Conservation (phyloP, 306 rosid genomes). For the Herpetospermum pedunculosum region DNA sequence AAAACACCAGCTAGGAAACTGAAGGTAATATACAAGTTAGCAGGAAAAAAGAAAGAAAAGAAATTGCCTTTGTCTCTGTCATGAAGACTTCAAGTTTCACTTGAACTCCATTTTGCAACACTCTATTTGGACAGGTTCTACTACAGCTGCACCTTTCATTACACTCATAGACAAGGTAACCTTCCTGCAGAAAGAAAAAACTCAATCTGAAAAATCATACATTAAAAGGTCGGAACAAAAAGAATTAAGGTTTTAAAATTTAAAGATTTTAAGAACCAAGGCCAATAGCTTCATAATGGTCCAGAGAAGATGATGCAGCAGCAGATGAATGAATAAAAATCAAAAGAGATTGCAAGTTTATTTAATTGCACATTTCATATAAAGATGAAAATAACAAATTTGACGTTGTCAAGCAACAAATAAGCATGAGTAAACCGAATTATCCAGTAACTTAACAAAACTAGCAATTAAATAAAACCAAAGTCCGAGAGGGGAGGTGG, state of each 20-base stretch:
- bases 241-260: background rate
- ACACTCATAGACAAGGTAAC: slow-evolving; percentile 95
- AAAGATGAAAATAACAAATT: background rate
- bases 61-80: slow-evolving; percentile 70
- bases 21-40: background rate
- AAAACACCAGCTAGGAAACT: slow-evolving; percentile 2
- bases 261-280: background rate
- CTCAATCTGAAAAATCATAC: background rate
- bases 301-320: background rate
- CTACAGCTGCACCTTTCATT: slow-evolving; percentile 76
- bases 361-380: background rate
- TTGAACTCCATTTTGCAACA: slow-evolving; percentile 87
- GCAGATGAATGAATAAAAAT: background rate
- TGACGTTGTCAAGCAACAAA: background rate
- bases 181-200: slow-evolving; percentile 48
- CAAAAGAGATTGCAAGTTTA: background rate
- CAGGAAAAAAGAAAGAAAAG: background rate
- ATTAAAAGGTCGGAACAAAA: background rate
- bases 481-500: background rate
- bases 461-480: background rate
- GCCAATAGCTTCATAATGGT: background rate
- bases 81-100: slow-evolving; percentile 79
- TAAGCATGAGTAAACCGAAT: background rate
- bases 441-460: background rate
- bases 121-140: slow-evolving; percentile 69